These are phyloP conservation scores for Boletus smithii DNA, from an alignment of 1,284 basidiomycete species.

Conservation along the genomic window DNA sequence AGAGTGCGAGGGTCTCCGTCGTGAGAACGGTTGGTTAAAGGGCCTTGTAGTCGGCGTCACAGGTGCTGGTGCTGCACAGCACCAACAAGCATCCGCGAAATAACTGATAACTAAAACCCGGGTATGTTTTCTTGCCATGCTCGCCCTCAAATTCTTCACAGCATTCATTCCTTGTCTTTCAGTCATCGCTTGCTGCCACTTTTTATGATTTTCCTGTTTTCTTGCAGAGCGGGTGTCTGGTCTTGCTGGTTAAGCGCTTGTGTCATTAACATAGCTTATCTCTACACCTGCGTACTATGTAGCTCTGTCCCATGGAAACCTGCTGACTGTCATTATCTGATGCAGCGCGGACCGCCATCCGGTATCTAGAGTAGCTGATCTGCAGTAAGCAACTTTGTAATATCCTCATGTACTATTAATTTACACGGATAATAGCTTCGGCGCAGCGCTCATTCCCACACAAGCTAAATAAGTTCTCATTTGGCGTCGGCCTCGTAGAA, in stretches of 20 bases:
- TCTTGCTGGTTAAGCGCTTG: slow-evolving; percentile 10
- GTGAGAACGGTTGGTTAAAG: slow-evolving; percentile 95
- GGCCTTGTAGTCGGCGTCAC: slow-evolving; percentile 89
- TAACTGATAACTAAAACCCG: slow-evolving; percentile 3
- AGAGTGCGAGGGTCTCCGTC: slow-evolving; percentile 86
- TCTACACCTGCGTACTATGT: too few species aligned
- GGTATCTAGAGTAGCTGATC: too few species aligned
- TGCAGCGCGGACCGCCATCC: too few species aligned
- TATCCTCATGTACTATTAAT: too few species aligned
- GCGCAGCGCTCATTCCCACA: too few species aligned
- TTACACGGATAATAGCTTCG: too few species aligned
- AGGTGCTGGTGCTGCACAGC: slow-evolving; percentile 47
- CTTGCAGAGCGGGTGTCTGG: not conserved
- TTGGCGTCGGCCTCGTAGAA: slow-evolving; percentile 55
- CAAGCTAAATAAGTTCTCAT: slow-evolving; percentile 12
- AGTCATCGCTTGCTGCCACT: slow-evolving; percentile 11
- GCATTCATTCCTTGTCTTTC: not conserved
- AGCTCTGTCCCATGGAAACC: not conserved
- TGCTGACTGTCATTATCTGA: not conserved
- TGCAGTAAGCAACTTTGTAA: too few species aligned
- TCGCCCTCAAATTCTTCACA: not conserved
- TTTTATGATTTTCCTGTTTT: not conserved
- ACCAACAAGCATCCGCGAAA: slow-evolving; percentile 25
- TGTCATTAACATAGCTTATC: slow-evolving; percentile 19
- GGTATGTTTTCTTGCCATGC: not conserved